phyloP scores from a whole-genome alignment of 1,284 basidiomycete species.

The Meripilus lineatus region DNA sequence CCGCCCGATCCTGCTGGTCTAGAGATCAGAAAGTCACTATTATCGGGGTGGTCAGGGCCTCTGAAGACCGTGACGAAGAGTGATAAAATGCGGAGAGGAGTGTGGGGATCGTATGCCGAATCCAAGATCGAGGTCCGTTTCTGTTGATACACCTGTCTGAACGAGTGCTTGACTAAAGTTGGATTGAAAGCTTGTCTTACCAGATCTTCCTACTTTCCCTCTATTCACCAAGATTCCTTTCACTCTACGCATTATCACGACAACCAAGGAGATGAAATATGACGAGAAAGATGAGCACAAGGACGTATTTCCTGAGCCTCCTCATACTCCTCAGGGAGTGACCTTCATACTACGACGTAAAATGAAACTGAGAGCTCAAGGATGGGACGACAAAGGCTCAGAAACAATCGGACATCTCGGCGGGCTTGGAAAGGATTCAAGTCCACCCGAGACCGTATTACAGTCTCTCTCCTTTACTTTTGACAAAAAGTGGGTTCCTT shows the following conservation, averaged over 20 bases:
- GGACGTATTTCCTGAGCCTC: not conserved
- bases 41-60: not conserved
- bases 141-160: not conserved
- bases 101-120: not conserved
- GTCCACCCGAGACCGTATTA: not conserved
- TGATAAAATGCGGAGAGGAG: not conserved
- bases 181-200: not conserved
- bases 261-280: not conserved
- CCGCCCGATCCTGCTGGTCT: not conserved
- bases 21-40: not conserved
- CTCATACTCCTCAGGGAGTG: not conserved
- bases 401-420: no score
- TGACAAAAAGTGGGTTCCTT: not conserved
- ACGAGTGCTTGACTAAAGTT: not conserved
- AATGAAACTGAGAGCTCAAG: no score
- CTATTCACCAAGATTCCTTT: slow-evolving; percentile 1
- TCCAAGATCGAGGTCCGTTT: no score
- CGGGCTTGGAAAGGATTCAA: no score
- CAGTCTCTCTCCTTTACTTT: no score
- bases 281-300: not conserved
- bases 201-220: not conserved
- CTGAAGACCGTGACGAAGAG: not conserved
- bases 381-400: no score
- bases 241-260: not conserved
- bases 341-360: not conserved